Conservation (phyloP, 805 yeast genomes). For the Wickerhamomyces tratensis region DNA sequence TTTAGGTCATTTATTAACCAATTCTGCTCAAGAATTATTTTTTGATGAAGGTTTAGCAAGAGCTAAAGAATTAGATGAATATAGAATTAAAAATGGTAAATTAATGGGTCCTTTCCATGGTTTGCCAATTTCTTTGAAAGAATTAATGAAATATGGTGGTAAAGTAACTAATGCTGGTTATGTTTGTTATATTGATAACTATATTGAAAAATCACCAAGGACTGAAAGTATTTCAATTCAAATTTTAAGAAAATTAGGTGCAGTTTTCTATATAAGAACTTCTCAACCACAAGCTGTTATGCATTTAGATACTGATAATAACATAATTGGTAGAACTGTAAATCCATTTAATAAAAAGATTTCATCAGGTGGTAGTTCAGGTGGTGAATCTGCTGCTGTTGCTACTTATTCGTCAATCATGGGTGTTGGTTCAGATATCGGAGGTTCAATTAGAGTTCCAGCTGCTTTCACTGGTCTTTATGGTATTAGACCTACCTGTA, state of each 20-base stretch:
- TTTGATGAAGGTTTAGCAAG: slow-evolving; percentile 47
- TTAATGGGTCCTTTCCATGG: slow-evolving; percentile 64
- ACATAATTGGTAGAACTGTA: slow-evolving; percentile 48
- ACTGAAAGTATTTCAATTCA: slow-evolving; percentile 42
- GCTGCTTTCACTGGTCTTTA: slow-evolving; percentile 53
- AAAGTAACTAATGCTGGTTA: slow-evolving; percentile 52
- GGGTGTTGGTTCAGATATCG: slow-evolving; percentile 65
- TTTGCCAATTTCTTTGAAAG: slow-evolving; percentile 58
- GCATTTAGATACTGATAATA: slow-evolving; percentile 58
- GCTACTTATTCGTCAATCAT: slow-evolving; percentile 47
- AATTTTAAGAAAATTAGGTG: slow-evolving; percentile 25
- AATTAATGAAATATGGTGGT: slow-evolving; percentile 48
- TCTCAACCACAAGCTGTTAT: slow-evolving; percentile 62
- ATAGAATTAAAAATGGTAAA: slow-evolving; percentile 32
- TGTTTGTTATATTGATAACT: slow-evolving; percentile 41
- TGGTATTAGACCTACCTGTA: slow-evolving; percentile 54
- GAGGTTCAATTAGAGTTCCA: slow-evolving; percentile 62
- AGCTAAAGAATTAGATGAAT: slow-evolving; percentile 48
- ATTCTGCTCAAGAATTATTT: slow-evolving; percentile 29
- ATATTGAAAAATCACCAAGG: slow-evolving; percentile 22
- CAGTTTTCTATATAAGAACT: slow-evolving; percentile 56
- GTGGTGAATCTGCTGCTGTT: slow-evolving; percentile 62
- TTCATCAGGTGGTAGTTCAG: slow-evolving; percentile 63
- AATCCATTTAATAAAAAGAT: slow-evolving; percentile 50
- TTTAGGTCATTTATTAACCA: slow-evolving; percentile 42